These are phyloP conservation scores for Ganoderma boninense DNA, from an alignment of 1,284 basidiomycete genomes.

Conservation along the genomic window DNA sequence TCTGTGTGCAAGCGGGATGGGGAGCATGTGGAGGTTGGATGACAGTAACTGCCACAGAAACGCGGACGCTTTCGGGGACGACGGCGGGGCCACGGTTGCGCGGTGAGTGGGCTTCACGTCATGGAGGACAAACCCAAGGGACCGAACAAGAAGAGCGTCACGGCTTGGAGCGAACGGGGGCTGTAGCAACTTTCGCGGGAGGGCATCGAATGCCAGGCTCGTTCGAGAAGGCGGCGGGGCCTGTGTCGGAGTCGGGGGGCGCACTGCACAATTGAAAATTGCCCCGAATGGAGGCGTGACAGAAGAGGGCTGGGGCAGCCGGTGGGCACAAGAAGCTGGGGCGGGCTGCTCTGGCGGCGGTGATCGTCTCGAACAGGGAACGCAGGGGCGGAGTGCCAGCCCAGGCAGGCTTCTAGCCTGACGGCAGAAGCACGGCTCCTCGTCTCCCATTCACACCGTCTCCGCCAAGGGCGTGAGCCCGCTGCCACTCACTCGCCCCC, in stretches of 20 bases:
- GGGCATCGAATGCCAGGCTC: constrained; percentile 18
- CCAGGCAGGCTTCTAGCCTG: constrained; percentile 1
- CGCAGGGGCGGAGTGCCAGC: neutral
- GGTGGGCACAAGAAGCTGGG: constrained; percentile 7
- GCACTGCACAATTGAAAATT: neutral
- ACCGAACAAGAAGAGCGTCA: neutral
- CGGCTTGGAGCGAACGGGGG: neutral
- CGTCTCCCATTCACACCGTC: neutral
- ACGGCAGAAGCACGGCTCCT: neutral
- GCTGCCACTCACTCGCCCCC: neutral
- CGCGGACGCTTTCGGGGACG: constrained; percentile 10
- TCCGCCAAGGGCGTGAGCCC: neutral
- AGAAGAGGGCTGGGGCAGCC: constrained; percentile 1
- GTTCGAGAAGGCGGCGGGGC: constrained; percentile 24
- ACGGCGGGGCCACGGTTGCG: neutral
- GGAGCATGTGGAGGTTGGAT: constrained; percentile 3
- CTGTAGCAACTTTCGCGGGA: constrained; percentile 31
- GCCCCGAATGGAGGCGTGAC: constrained; percentile 19
- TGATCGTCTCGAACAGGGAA: constrained; percentile 4
- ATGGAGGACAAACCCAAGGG: neutral
- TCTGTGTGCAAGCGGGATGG: neutral
- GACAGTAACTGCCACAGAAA: constrained; percentile 28
- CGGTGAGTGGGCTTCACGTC: constrained; percentile 3
- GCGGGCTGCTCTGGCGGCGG: constrained; percentile 2
- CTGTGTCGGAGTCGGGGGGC: constrained; percentile 10